These are phyloP conservation scores for Grammothele lineata DNA, from an alignment of 768 basidiomycete genomes.

Conservation along the genomic window DNA sequence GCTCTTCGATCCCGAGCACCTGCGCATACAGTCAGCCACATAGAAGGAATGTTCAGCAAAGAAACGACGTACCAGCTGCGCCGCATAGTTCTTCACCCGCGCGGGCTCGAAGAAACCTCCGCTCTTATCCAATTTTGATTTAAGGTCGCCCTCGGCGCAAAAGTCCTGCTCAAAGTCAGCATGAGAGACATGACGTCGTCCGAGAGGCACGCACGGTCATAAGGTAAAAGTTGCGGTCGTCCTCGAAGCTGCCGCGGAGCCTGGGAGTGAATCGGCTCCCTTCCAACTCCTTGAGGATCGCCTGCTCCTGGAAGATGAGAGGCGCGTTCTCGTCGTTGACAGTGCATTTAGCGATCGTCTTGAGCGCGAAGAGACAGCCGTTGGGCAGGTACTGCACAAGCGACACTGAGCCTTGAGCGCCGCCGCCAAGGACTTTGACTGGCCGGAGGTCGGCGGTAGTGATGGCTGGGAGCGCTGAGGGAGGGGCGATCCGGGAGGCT, in stretches of 20 bases:
- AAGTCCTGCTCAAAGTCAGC: constrained; percentile 3
- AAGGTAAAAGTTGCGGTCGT: constrained; percentile 10
- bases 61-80: constrained; percentile 40
- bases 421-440: constrained; percentile 14
- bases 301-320: constrained; percentile 9
- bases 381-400: constrained; percentile 16
- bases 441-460: constrained; percentile 11
- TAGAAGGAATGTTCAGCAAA: not conserved
- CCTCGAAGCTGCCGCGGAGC: constrained; percentile 13
- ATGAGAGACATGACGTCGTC: not conserved
- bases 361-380: constrained; percentile 64
- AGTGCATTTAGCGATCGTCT: constrained; percentile 93
- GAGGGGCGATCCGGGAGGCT: not conserved
- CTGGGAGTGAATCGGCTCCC: constrained; percentile 2
- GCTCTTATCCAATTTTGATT: constrained; percentile 1
- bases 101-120: constrained; percentile 1
- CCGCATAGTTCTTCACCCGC: constrained; percentile 55
- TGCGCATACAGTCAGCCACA: not conserved
- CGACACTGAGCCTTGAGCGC: constrained; percentile 17
- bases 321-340: constrained; percentile 61
- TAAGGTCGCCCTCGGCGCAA: constrained; percentile 1
- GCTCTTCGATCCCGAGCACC: constrained; percentile 13
- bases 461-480: not conserved
- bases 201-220: constrained; percentile 2
- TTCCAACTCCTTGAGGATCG: constrained; percentile 5